Conservation (phyloP, 805 yeast genomes). For the Allodekkera sacchari region DNA sequence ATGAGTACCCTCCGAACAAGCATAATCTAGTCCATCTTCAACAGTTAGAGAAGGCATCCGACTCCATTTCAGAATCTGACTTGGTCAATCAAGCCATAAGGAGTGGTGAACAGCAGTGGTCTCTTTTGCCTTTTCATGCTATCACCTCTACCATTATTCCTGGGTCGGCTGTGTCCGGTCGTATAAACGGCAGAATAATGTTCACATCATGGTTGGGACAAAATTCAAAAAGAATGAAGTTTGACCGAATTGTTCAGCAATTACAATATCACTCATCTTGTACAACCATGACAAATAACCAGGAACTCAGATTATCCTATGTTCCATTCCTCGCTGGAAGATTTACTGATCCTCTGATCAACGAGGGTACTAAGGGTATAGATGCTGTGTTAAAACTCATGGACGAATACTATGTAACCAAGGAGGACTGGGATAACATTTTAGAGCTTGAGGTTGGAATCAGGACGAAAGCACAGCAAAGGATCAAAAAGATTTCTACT, state of each 20-base stretch:
- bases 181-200: slow-evolving; percentile 56
- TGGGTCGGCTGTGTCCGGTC: slow-evolving; percentile 65
- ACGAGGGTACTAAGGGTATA: slow-evolving; percentile 55
- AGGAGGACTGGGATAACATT: slow-evolving; percentile 86
- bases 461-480: slow-evolving; percentile 29
- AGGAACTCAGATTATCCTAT: slow-evolving; percentile 69
- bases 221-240: slow-evolving; percentile 76
- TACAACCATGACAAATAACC: slow-evolving; percentile 66
- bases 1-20: slow-evolving; percentile 17
- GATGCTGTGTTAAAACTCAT: slow-evolving; percentile 55
- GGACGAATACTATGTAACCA: slow-evolving; percentile 82
- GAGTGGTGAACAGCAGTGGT: slow-evolving; percentile 91
- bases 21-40: slow-evolving; percentile 46
- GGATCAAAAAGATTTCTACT: slow-evolving; percentile 59
- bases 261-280: slow-evolving; percentile 81
- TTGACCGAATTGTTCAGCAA: slow-evolving; percentile 72
- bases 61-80: slow-evolving; percentile 80
- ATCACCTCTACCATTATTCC: slow-evolving; percentile 81
- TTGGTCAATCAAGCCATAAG: slow-evolving; percentile 74
- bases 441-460: slow-evolving; percentile 76
- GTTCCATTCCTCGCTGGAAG: slow-evolving; percentile 54
- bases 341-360: slow-evolving; percentile 50
- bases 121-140: slow-evolving; percentile 85
- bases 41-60: slow-evolving; percentile 71
- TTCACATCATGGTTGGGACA: slow-evolving; percentile 89